Evolutionary conservation across 768 basidiomycete species (phyloP).

Genomic region (Leccinum imitatum): DNA sequence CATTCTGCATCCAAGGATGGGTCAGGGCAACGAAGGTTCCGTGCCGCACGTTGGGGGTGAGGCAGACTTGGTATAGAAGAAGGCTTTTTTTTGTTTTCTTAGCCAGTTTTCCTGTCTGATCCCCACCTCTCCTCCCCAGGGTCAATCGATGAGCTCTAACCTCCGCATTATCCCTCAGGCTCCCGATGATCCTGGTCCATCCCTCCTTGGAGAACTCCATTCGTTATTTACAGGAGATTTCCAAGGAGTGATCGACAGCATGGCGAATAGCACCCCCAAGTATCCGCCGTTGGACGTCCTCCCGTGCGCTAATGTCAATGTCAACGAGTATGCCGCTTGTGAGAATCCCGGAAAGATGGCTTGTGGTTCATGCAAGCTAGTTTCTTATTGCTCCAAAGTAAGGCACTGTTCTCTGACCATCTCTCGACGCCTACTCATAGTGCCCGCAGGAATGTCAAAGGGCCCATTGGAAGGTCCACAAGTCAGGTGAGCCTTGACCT

Average conservation of each 20-base stretch:
- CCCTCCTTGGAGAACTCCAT: conserved; percentile 7
- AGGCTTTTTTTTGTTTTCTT: not conserved
- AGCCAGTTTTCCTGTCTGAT: not conserved
- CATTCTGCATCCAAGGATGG: conserved; percentile 6
- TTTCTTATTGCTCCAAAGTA: conserved; percentile 45
- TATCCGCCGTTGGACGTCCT: conserved; percentile 23
- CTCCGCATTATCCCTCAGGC: conserved; percentile 19
- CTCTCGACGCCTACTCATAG: not conserved
- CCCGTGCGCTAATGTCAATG: conserved; percentile 5
- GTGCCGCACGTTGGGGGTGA: conserved; percentile 19
- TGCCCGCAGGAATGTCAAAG: conserved; percentile 39
- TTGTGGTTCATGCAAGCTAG: conserved; percentile 37
- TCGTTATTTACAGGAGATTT: conserved; percentile 13
- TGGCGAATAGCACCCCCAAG: conserved; percentile 14
- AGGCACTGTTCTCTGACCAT: not conserved
- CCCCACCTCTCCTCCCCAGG: not conserved
- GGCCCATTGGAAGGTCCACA: conserved; percentile 41
- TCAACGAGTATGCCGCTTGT: conserved; percentile 25
- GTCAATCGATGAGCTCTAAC: conserved; percentile 15
- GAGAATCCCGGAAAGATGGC: conserved; percentile 30
- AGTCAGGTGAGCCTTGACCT: conserved; percentile 28
- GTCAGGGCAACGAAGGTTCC: not conserved
- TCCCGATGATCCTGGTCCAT: conserved; percentile 12
- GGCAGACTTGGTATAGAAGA: conserved; percentile 8
- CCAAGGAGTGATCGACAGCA: conserved; percentile 11